Conservation (phyloP, 2,329 filamentous ascomycete genomes). For the Septoria petroselini region DNA sequence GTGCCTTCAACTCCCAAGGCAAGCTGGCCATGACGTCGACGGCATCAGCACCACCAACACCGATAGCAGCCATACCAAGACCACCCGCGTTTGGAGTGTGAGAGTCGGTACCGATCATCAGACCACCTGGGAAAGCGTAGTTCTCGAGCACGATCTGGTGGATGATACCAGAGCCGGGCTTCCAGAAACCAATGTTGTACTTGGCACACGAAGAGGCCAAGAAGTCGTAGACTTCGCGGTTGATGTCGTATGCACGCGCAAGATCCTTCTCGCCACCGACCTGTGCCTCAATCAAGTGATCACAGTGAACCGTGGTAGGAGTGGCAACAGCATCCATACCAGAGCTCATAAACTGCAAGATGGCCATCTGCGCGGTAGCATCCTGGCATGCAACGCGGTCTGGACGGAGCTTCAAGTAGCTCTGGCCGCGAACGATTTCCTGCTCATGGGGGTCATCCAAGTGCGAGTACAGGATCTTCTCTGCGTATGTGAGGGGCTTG, state of each 20-base stretch:
- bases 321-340: slow-evolving; percentile 95
- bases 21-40: slow-evolving; percentile 98
- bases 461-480: slow-evolving; percentile 99
- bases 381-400: slow-evolving; percentile 99
- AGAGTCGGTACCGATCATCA: slow-evolving; percentile 96
- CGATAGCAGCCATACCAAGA: slow-evolving; percentile 87
- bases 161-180: slow-evolving; percentile 96
- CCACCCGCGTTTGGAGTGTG: slow-evolving; percentile 97
- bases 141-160: slow-evolving; percentile 95
- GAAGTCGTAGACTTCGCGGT: slow-evolving; percentile 96
- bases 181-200: slow-evolving; percentile 99
- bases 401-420: slow-evolving; percentile 93
- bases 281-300: slow-evolving; percentile 98
- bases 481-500: slow-evolving; percentile 87
- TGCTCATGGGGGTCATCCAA: slow-evolving; percentile 94
- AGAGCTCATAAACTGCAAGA: slow-evolving; percentile 99
- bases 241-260: slow-evolving; percentile 82
- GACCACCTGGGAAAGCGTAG: slow-evolving; percentile 97
- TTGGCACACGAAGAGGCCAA: slow-evolving; percentile 89
- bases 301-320: slow-evolving; percentile 94
- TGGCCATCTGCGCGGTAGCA: slow-evolving; percentile 99
- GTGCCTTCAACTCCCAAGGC: slow-evolving; percentile 97
- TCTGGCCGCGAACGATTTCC: slow-evolving; percentile 92
- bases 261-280: slow-evolving; percentile 91
- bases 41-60: slow-evolving; percentile 96